Conservation (phyloP, 352 stramenopile genomes). For the Pelagophyceae sp. region DNA sequence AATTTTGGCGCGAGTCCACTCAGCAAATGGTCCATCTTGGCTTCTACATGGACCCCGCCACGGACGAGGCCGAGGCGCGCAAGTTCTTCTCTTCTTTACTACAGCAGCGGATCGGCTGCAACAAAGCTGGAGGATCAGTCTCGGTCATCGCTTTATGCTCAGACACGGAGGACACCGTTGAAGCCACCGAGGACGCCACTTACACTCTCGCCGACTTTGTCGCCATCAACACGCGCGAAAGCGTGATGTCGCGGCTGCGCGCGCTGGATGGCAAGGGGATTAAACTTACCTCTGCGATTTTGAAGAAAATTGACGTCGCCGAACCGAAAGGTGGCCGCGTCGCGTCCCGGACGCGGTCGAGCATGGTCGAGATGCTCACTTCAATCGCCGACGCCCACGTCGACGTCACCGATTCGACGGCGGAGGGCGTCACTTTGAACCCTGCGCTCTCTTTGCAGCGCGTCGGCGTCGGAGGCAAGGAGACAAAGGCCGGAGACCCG, state of each 20-base stretch:
- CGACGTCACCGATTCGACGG: not conserved
- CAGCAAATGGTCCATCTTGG: not conserved
- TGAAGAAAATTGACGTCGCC: slow-evolving; percentile 1
- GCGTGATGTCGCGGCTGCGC: not conserved
- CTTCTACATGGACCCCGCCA: not conserved
- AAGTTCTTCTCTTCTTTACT: not conserved
- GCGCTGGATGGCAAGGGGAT: not conserved
- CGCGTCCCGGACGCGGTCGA: not conserved
- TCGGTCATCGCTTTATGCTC: not conserved
- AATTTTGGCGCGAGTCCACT: not conserved
- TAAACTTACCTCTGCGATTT: not conserved
- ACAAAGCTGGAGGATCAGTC: not conserved
- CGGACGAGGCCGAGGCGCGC: not conserved
- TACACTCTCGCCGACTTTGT: slow-evolving; percentile 3
- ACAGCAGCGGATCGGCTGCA: not conserved
- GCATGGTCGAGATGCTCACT: not conserved
- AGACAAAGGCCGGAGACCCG: not conserved
- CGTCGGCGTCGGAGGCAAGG: not conserved
- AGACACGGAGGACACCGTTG: not conserved
- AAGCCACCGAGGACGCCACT: not conserved
- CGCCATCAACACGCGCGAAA: not conserved
- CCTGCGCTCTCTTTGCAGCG: not conserved
- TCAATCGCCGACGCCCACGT: slow-evolving; percentile 10
- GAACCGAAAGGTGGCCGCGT: not conserved
- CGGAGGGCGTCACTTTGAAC: not conserved